Percentiles rank a stretch among this genome's conserved stretches.
Conservation (phyloP, 305 asterid genomes). For the Ruellia speciosa region DNA sequence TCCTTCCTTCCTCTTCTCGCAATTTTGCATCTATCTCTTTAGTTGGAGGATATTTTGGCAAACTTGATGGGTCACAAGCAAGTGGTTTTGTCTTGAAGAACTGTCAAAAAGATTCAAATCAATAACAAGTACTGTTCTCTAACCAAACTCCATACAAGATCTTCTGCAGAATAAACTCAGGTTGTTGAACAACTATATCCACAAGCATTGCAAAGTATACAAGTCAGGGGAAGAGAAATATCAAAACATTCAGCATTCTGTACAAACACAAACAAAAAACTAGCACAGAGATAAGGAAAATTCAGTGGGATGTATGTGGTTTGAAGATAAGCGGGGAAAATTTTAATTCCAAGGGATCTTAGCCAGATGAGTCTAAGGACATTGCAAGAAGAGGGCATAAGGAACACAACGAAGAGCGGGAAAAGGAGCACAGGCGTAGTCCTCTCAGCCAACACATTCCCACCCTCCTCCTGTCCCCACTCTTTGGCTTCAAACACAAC, state of each 20-base stretch:
- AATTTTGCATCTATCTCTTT: conserved; percentile 67
- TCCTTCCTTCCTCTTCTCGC: conserved; percentile 66
- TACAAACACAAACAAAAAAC: too few species aligned
- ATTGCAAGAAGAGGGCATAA: too few species aligned
- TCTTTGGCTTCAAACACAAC: too few species aligned
- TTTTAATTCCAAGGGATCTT: too few species aligned
- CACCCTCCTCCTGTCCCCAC: too few species aligned
- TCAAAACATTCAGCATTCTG: neutral
- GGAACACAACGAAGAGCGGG: too few species aligned
- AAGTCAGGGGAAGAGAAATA: neutral
- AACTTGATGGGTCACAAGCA: conserved; percentile 67
- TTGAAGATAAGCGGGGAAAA: too few species aligned
- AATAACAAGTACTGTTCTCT: conserved; percentile 13
- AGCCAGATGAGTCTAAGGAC: too few species aligned
- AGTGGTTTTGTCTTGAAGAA: conserved; percentile 53
- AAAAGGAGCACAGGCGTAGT: too few species aligned
- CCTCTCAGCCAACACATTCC: too few species aligned
- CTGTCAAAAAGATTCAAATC: conserved; percentile 24
- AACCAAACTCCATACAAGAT: conserved; percentile 9
- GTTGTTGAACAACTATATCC: neutral
- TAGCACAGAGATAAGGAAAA: too few species aligned
- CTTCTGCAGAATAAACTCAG: neutral
- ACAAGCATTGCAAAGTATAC: neutral
- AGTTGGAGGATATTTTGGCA: conserved; percentile 73
- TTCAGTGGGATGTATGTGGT: too few species aligned